Base-by-base conservation (phyloP, 139 green algal species). In the Chlamydomonas incerta region DNA sequence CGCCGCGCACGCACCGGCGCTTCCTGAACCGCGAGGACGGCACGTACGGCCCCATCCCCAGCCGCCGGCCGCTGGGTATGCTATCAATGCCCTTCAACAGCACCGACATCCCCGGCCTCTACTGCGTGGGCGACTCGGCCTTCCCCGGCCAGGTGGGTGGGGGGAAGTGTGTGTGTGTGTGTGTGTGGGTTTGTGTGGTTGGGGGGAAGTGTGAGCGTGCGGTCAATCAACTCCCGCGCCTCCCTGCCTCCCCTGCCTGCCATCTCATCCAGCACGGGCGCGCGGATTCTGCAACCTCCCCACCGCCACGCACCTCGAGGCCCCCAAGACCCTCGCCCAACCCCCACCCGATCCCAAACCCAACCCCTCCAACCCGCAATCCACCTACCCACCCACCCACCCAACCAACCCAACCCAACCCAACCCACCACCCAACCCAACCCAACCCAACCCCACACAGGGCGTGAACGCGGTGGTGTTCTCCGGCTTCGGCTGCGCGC, bases 381-480 rank as follows among this genome's bases (percentile, higher is more conserved):
- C n/a, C n/a, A n/a, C n/a, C n/a, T n/a, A n/a, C n/a, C n/a, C n/a
- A n/a, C n/a, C n/a, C n/a, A 28, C 8, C 31, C 67, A 72, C 35
- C 3, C 11, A 14, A 41, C 21, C 11, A n/a, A n/a, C 13, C 37
- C 20, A 14, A 50, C 29, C 47, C 18, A 28, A 26, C n/a, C 50
- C 41, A 1, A 41, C 11, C 41, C 1, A 17, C 20, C 10, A 1
- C 41, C 37, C 58, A 14, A 33, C 2, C 74, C 57, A 18, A 35
- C 37, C 28, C 37, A 9, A n/a, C 47, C 69, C 57, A 29, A 52
- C 17, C 66, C 62, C 37, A 52, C 11, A 1, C 94, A 98, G 82
- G 96, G 96, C 6, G 95, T 99, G 31, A 98, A 98, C 79, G 96
- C 97, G 66, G 97, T 99, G 26, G 97, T 98, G 26, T 99, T 99